Evolutionary conservation across 345 rosid species (phyloP).

Genomic region (Garcia nutans): DNA sequence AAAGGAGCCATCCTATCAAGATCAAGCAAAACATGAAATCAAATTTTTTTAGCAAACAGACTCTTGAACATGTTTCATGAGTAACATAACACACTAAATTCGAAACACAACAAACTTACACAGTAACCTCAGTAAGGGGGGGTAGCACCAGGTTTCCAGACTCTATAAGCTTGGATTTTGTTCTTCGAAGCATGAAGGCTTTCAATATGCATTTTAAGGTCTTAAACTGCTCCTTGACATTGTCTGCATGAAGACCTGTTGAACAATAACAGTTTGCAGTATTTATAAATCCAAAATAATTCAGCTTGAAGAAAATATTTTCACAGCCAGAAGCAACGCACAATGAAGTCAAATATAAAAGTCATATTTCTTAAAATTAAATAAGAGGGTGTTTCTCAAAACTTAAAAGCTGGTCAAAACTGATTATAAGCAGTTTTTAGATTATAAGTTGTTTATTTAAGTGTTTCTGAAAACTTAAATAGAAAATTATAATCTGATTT

Average conservation of each 20-base stretch:
- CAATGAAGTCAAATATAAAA: not conserved
- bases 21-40: slow-evolving; percentile 13
- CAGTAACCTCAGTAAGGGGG: slow-evolving; percentile 78
- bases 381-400: no score
- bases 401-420: no score
- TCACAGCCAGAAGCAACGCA: not conserved
- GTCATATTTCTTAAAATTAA: not conserved
- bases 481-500: no score
- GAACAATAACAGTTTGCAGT: slow-evolving; percentile 10
- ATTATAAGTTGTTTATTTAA: no score
- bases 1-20: slow-evolving; percentile 72
- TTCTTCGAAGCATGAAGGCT: slow-evolving; percentile 87
- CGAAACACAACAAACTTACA: slow-evolving; percentile 42
- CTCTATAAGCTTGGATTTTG: slow-evolving; percentile 70
- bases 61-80: not conserved
- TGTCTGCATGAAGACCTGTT: slow-evolving; percentile 43
- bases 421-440: no score
- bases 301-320: not conserved
- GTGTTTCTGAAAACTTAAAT: no score
- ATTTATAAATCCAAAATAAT: not conserved
- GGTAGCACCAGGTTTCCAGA: slow-evolving; percentile 71
- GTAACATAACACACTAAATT: not conserved
- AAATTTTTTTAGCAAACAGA: not conserved
- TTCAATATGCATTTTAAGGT: slow-evolving; percentile 54
- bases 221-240: slow-evolving; percentile 45